Conservation (phyloP, 2,329 filamentous ascomycete genomes). For the Leptographium flavum region DNA sequence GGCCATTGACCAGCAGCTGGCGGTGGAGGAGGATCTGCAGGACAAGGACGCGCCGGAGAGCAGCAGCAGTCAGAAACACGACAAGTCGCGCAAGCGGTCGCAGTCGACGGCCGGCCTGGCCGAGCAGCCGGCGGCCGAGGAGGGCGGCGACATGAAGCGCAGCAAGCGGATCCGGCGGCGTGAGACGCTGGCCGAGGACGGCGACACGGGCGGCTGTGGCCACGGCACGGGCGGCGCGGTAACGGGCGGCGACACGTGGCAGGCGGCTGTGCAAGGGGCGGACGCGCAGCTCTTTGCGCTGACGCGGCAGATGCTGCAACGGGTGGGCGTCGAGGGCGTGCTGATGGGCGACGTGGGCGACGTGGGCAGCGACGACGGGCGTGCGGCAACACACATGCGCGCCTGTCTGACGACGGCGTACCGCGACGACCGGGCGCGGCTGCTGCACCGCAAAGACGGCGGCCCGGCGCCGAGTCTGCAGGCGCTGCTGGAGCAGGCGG, state of each 20-base stretch:
- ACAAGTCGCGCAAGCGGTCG: conserved; percentile 35
- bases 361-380: conserved; percentile 16
- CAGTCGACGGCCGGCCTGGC: conserved; percentile 46
- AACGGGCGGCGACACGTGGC: conserved; percentile 36
- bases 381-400: conserved; percentile 25
- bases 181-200: conserved; percentile 40
- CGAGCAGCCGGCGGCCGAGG: conserved; percentile 38
- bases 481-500: conserved; percentile 42
- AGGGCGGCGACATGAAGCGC: conserved; percentile 42
- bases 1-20: conserved; percentile 22
- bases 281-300: conserved; percentile 42
- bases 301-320: conserved; percentile 39
- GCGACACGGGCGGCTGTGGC: conserved; percentile 41
- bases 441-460: conserved; percentile 39
- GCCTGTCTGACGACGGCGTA: conserved; percentile 29
- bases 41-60: no score
- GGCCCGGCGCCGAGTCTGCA: conserved; percentile 37
- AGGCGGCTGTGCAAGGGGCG: conserved; percentile 41
- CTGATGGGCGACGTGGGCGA: conserved; percentile 17
- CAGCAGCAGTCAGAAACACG: no score
- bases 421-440: conserved; percentile 36
- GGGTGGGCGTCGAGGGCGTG: conserved; percentile 33
- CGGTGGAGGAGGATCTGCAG: not conserved
- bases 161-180: conserved; percentile 52
- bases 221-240: conserved; percentile 36